Evolutionary conservation across 129 eudicot genomes (phyloP).

Genomic region (Flaveria brownii): DNA sequence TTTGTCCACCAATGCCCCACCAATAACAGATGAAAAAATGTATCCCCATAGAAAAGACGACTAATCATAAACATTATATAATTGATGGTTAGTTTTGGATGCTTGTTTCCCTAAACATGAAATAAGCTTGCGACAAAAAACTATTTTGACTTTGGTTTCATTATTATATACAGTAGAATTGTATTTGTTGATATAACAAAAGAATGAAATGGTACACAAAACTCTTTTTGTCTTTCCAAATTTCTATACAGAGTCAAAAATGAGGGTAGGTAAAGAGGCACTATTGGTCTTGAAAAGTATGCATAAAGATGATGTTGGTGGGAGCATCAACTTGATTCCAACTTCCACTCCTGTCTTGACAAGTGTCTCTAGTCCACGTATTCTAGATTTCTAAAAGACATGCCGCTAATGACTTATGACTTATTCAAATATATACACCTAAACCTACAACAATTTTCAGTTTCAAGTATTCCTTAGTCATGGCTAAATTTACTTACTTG

Average conservation of each 20-base stretch:
- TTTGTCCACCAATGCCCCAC: constrained; percentile 96
- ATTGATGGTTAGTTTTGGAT: constrained; percentile 2
- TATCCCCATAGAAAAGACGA: constrained; percentile 99
- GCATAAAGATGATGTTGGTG: constrained; percentile 13
- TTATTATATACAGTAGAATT: not conserved
- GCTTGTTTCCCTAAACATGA: constrained; percentile 1
- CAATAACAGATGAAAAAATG: constrained; percentile 84
- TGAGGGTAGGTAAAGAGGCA: constrained; percentile 28
- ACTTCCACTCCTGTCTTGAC: constrained; percentile 11
- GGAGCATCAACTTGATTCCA: constrained; percentile 29
- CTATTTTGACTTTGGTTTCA: not conserved
- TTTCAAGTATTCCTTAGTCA: not conserved
- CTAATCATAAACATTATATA: constrained; percentile 36
- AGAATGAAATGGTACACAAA: not conserved
- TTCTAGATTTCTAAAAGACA: not conserved
- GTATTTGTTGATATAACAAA: not conserved
- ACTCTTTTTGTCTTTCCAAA: constrained; percentile 8
- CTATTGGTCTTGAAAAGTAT: constrained; percentile 23
- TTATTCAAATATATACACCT: constrained; percentile 8
- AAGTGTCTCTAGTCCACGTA: constrained; percentile 14
- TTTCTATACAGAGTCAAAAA: constrained; percentile 9
- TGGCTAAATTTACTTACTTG: not conserved
- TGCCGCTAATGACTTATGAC: constrained; percentile 32
- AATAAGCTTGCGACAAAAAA: constrained; percentile 8
- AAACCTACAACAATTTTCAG: not conserved